Conservation (phyloP, 345 rosid species). For the Aurinia saxatilis region DNA sequence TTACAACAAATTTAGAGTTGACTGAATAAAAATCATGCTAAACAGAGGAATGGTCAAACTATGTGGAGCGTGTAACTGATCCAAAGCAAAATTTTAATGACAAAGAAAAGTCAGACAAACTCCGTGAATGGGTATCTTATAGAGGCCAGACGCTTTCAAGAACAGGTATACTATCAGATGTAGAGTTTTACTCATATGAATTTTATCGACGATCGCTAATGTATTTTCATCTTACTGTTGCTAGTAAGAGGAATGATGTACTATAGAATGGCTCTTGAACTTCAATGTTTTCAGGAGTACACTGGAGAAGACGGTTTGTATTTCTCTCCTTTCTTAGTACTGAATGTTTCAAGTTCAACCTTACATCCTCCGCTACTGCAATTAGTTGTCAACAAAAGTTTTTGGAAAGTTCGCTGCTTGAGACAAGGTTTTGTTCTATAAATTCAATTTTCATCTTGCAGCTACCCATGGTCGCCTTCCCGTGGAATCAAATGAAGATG, state of each 20-base stretch:
- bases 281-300: slow-evolving; percentile 67
- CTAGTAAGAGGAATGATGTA: slow-evolving; percentile 99
- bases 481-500: slow-evolving; percentile 27
- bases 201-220: neutral
- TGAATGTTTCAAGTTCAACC: neutral
- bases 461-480: slow-evolving; percentile 27
- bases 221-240: slow-evolving; percentile 13
- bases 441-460: slow-evolving; percentile 30
- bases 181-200: slow-evolving; percentile 1
- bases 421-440: neutral
- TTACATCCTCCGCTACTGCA: neutral
- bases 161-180: slow-evolving; percentile 55
- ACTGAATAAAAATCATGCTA: slow-evolving; percentile 11
- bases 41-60: slow-evolving; percentile 89
- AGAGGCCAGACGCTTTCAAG: slow-evolving; percentile 93
- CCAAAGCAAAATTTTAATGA: neutral
- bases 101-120: slow-evolving; percentile 36
- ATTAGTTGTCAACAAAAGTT: neutral
- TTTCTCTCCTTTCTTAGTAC: slow-evolving; percentile 11
- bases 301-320: slow-evolving; percentile 56
- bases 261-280: slow-evolving; percentile 66
- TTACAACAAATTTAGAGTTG: slow-evolving; percentile 15
- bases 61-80: slow-evolving; percentile 46
- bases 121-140: slow-evolving; percentile 83
- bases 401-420: slow-evolving; percentile 8